These are phyloP conservation scores for Fusarium tupiense DNA, from an alignment of 2,329 filamentous ascomycete species.

Conservation along the genomic window DNA sequence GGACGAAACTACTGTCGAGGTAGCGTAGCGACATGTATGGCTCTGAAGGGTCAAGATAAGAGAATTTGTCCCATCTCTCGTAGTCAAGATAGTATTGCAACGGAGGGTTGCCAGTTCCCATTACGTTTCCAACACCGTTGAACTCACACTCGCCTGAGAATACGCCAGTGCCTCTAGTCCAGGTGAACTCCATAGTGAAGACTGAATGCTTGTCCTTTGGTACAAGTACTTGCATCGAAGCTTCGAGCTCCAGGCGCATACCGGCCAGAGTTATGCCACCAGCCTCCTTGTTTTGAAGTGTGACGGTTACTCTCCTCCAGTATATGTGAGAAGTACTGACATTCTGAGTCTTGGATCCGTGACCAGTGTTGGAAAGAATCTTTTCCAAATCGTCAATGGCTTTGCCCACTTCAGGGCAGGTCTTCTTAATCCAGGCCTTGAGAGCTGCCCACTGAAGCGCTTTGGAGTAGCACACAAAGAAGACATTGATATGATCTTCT, in stretches of 20 bases:
- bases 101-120: rapidly evolving
- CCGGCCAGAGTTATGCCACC: rapidly evolving
- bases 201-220: not conserved
- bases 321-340: not conserved
- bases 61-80: rapidly evolving
- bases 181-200: rapidly evolving
- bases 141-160: not conserved
- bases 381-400: not conserved
- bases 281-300: rapidly evolving
- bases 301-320: not conserved
- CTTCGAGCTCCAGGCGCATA: not conserved
- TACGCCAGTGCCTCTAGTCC: rapidly evolving
- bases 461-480: not conserved
- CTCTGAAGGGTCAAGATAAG: rapidly evolving
- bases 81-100: not conserved
- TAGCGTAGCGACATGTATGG: not conserved
- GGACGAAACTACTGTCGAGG: not conserved
- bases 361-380: rapidly evolving
- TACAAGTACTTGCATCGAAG: not conserved
- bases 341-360: rapidly evolving
- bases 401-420: not conserved
- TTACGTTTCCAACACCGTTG: rapidly evolving
- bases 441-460: not conserved
- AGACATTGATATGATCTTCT: not conserved
- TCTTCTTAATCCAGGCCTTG: rapidly evolving